Base-by-base conservation (phyloP, 768 basidiomycete genomes). In the Polyporus arcularius region DNA sequence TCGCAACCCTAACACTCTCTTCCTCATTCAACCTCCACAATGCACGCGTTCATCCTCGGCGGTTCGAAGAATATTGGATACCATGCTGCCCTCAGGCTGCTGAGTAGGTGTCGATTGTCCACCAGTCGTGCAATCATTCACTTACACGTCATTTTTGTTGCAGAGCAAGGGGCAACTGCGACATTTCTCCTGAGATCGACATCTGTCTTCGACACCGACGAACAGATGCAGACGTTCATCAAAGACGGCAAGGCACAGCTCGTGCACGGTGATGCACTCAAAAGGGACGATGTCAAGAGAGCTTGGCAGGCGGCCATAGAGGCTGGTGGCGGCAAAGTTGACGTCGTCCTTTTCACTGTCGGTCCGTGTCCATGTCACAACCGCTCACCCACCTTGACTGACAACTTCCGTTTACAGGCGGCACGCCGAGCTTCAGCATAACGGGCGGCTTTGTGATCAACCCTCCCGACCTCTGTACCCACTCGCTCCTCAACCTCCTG, bases 161-260 rank as follows among this genome's bases (percentile, higher is more conserved):
- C 65, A 89, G 88, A 75, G 5, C 71, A 78, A 53, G 87, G 88
- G 40, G 77, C 82, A 4, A 84, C 78, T 2, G 84, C 89, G 0
- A 87, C 86, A 0, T 89, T 86, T 65, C 76, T 89, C 14, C 76
- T 90, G 40, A 82, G 89, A 31, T 78, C 74, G 16, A 72, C 80
- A 0, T 62, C 73, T 11, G 76, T 78, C 4, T 89, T 90, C 62
- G 85, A 87, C 46, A 62, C 72, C 7, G 83, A 90, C 63, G 73
- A 75, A 21, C 65, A 62, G 2, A 80, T 90, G 18, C 82, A 88
- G 64, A 59, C 63, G 11, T 80, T 82, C 67, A 66, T 89, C 50
- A 69, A 76, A 49, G 66, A 75, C 0, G 86, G 85, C 4, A 79
- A 78, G 54, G 89, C 83, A 1, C 77, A 72, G 11, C 71, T 89